Percentiles rank a stretch among this genome's conserved stretches.
phyloP scores from a whole-genome alignment of 345 rosid species.

The Lumnitzera racemosa region DNA sequence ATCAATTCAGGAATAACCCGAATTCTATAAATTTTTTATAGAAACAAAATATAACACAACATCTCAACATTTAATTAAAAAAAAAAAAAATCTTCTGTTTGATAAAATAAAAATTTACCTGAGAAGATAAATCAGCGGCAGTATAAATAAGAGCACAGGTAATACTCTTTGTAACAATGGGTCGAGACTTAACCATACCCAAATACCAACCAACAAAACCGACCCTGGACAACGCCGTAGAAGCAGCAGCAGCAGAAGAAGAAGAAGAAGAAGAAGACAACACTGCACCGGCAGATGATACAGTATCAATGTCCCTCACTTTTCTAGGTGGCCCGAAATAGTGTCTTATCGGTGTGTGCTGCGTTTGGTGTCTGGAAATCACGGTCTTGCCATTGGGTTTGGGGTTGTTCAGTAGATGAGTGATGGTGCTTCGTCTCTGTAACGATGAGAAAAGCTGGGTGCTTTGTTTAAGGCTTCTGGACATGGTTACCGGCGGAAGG shows the following conservation, averaged over 20 bases:
- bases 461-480: no score
- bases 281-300: constrained; percentile 7
- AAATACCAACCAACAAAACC: constrained; percentile 79
- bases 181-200: constrained; percentile 74
- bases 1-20: no score
- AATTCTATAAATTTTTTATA: no score
- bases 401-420: no score
- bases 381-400: no score
- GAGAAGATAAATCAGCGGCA: constrained; percentile 90
- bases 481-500: no score
- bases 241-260: constrained; percentile 18
- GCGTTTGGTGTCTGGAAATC: no score
- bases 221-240: constrained; percentile 20
- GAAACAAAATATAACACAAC: background rate
- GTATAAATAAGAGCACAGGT: constrained; percentile 62
- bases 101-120: constrained; percentile 29
- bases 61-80: background rate
- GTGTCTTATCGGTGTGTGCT: no score
- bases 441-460: no score
- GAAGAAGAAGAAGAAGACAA: constrained; percentile 24
- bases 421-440: no score
- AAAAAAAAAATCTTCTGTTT: background rate
- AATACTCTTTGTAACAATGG: constrained; percentile 69
- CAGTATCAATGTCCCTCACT: constrained; percentile 21
- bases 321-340: constrained; percentile 13